These are phyloP conservation scores for Rhododendron mucronatum DNA, from an alignment of 148 eudicot species.

Conservation along the genomic window DNA sequence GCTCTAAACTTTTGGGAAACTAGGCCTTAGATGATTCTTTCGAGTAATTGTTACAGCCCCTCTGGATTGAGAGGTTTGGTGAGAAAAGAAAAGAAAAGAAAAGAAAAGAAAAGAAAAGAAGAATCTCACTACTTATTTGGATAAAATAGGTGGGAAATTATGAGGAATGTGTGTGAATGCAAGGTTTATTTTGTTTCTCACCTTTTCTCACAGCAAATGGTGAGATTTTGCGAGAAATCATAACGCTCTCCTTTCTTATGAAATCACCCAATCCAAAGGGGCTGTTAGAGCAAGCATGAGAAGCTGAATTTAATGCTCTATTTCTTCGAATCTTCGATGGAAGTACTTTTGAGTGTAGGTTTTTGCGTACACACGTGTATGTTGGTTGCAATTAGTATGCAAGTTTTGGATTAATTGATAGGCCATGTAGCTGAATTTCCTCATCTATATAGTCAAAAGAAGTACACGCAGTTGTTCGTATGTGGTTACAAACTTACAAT, in stretches of 20 bases:
- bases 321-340: too few species aligned
- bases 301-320: background rate
- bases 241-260: background rate
- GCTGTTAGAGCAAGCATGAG: background rate
- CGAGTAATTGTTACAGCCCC: background rate
- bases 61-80: background rate
- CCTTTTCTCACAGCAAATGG: background rate
- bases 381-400: background rate
- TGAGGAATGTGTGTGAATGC: background rate
- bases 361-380: background rate
- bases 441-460: background rate
- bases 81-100: background rate
- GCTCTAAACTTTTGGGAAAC: too few species aligned
- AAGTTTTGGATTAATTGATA: background rate
- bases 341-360: background rate
- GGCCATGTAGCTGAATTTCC: background rate
- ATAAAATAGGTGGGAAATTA: background rate
- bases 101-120: too few species aligned
- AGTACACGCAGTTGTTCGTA: background rate
- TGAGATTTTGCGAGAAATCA: background rate
- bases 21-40: background rate
- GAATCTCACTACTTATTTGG: background rate
- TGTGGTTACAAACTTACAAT: background rate
- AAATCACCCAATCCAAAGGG: background rate
- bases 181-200: background rate